These are phyloP conservation scores for Cercospora janseana DNA, from an alignment of 2,329 filamentous ascomycete species.

Conservation along the genomic window DNA sequence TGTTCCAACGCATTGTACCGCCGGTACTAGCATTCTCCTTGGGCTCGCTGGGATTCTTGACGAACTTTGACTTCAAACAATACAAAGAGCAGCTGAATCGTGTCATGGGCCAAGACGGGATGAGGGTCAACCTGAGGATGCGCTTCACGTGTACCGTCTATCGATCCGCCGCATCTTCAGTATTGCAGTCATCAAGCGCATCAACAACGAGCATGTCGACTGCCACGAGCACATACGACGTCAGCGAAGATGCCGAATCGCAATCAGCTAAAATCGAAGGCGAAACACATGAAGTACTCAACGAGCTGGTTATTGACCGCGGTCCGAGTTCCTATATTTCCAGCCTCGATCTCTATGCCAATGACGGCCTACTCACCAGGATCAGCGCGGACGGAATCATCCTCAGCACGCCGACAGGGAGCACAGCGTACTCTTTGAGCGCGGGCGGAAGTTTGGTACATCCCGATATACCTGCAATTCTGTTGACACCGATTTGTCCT, in stretches of 20 bases:
- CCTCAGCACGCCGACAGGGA: conserved; percentile 89
- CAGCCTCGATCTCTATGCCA: conserved; percentile 92
- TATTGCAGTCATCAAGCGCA: conserved; percentile 29
- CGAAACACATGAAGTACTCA: conserved; percentile 96
- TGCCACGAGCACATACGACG: conserved; percentile 21
- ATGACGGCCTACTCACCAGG: conserved; percentile 90
- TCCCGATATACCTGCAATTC: conserved; percentile 92
- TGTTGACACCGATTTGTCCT: conserved; percentile 95
- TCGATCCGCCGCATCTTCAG: conserved; percentile 54
- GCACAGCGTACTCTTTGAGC: conserved; percentile 90
- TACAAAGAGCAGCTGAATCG: conserved; percentile 84
- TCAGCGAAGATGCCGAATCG: conserved; percentile 30
- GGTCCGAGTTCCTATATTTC: conserved; percentile 96
- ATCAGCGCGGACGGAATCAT: conserved; percentile 97
- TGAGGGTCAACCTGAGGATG: conserved; percentile 98
- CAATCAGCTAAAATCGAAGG: conserved; percentile 71
- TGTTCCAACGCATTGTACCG: conserved; percentile 86
- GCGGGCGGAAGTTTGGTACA: conserved; percentile 94
- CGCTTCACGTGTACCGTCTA: conserved; percentile 98
- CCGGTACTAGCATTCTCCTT: conserved; percentile 82
- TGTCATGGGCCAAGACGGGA: conserved; percentile 90
- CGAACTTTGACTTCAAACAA: conserved; percentile 80
- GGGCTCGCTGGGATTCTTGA: conserved; percentile 83
- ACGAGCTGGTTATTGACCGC: conserved; percentile 96
- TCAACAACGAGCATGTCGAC: conserved; percentile 36